Percentiles rank a stretch among this genome's conserved stretches.
These are phyloP conservation scores for Boletus tomentosulus DNA, from an alignment of 768 basidiomycete genomes.

Conservation along the genomic window DNA sequence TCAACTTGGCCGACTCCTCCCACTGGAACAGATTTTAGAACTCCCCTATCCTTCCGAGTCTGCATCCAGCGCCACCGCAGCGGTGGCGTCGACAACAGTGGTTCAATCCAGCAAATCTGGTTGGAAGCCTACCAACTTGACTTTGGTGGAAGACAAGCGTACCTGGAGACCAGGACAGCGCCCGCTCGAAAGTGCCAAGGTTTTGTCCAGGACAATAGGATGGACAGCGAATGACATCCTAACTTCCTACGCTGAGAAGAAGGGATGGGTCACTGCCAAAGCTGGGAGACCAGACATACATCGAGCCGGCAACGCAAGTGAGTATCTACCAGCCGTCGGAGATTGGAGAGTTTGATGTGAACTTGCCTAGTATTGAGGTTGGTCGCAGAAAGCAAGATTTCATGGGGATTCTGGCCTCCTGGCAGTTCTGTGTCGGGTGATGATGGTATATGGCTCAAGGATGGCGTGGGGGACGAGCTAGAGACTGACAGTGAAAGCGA, in stretches of 20 bases:
- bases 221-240: slow-evolving; percentile 92
- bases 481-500: slow-evolving; percentile 33
- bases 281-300: slow-evolving; percentile 86
- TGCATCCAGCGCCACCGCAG: background rate
- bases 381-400: slow-evolving; percentile 76
- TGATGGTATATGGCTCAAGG: slow-evolving; percentile 58
- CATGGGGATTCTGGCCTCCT: slow-evolving; percentile 87
- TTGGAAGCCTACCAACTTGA: background rate
- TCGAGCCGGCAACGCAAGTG: slow-evolving; percentile 86
- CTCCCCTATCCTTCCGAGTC: slow-evolving; percentile 49
- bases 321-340: slow-evolving; percentile 29
- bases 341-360: background rate
- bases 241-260: slow-evolving; percentile 67
- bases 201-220: slow-evolving; percentile 8
- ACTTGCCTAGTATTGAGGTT: slow-evolving; percentile 60
- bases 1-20: slow-evolving; percentile 61
- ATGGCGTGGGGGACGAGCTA: slow-evolving; percentile 21
- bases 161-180: slow-evolving; percentile 65
- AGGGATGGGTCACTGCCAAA: slow-evolving; percentile 88
- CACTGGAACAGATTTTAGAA: slow-evolving; percentile 67
- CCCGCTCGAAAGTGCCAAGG: slow-evolving; percentile 17
- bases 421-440: slow-evolving; percentile 31
- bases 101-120: background rate
- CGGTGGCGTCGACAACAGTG: background rate
- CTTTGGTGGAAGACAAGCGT: slow-evolving; percentile 54